Base-by-base conservation (phyloP, 2,329 filamentous ascomycete genomes). In the Alternaria metachromatica region DNA sequence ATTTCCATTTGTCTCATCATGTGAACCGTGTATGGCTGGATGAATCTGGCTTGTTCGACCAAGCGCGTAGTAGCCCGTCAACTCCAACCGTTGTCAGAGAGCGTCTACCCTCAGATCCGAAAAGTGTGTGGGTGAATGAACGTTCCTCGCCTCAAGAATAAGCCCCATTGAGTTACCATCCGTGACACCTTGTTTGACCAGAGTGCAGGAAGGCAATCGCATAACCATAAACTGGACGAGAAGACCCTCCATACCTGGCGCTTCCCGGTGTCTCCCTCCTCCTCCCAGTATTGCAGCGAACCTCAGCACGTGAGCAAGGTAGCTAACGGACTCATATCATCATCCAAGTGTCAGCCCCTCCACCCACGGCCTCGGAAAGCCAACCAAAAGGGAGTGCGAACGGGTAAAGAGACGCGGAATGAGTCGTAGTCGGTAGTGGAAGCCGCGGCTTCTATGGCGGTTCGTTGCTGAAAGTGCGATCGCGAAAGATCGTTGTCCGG, bases 81-180 rank as follows among this genome's bases (percentile, higher is more conserved):
- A 20, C 44, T 48, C 49, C 30, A 23, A 58, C 51, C 55, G 62
- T 54, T 63, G 55, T 41, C 54, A 58, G 68, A 70, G 65, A 71
- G 71, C 51, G 72, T 75, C 79, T 80, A 69, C 76, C 77, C 74
- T 75, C 82, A 80, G 79, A 83, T 82, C 82, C 81, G 76, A 79
- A 80, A 80, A 66, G 75, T 65, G 62, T 73, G 62, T 76, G 18
- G 18, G 43, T 21, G 54, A 82, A 84, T 77, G 71, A 81, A 85
- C 86, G 87, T 92, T 91, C 92, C 93, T 97, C 94, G 94, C 92
- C 88, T 94, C 95, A 92, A 97, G 93, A 97, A 97, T 98, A 94
- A 97, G 95, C 95, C 95, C 95, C 95, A 97, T 98, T 94, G 94
- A 97, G 95, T 98, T 96, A 97, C 92, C 87, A 83, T 81, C 33